Percentiles rank a stretch among this genome's conserved stretches.
Evolutionary conservation across 768 basidiomycete genomes (phyloP).

Genomic region (Russula emetica): DNA sequence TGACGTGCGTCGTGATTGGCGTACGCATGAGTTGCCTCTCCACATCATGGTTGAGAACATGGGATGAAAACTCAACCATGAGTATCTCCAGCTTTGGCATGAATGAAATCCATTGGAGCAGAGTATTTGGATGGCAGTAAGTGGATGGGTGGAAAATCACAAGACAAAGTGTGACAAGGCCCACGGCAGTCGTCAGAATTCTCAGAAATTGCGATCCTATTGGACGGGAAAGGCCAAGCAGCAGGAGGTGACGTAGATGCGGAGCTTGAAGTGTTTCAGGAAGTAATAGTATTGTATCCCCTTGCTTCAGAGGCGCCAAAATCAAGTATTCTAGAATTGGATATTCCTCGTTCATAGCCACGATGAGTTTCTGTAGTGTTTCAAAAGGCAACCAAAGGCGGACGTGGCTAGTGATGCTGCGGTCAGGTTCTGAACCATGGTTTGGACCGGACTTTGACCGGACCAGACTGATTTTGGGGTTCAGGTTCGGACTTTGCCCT

Average conservation of each 20-base stretch:
- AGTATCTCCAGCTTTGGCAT: not conserved
- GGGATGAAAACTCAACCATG: rapidly evolving
- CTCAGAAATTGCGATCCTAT: not conserved
- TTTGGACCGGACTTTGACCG: no score
- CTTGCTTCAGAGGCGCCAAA: not conserved
- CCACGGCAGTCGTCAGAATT: not conserved
- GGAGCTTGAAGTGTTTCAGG: not conserved
- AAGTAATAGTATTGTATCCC: not conserved
- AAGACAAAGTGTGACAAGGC: not conserved
- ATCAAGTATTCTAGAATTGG: not conserved
- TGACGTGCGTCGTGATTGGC: not conserved
- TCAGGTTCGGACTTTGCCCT: no score
- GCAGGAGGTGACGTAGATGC: not conserved
- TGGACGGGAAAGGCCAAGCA: not conserved
- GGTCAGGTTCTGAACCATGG: no score
- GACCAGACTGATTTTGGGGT: no score
- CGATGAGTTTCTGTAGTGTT: not conserved
- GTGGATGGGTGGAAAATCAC: not conserved
- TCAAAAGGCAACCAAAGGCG: not conserved
- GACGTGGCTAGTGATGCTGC: no score
- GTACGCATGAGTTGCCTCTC: not conserved
- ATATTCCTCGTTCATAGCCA: not conserved
- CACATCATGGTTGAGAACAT: not conserved
- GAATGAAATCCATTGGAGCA: not conserved
- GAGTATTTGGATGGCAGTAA: not conserved